Conservation (phyloP, 169 alveolate species). For the Cryptosporidium canis region DNA sequence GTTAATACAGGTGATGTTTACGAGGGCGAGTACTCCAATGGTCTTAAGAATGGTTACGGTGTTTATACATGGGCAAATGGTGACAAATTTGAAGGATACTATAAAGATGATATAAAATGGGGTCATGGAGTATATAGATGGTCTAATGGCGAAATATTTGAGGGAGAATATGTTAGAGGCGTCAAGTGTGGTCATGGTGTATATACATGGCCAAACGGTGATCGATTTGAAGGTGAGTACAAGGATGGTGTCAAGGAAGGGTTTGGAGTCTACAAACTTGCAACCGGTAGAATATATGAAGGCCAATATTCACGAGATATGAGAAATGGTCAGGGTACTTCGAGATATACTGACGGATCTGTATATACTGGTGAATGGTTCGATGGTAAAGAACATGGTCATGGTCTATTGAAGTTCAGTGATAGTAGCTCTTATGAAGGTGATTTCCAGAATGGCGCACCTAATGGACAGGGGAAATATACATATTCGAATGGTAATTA, state of each 20-base stretch:
- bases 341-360: slow-evolving; percentile 81
- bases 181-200: slow-evolving; percentile 80
- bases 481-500: slow-evolving; percentile 73
- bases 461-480: slow-evolving; percentile 74
- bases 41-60: slow-evolving; percentile 92
- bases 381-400: slow-evolving; percentile 74
- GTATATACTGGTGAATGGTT: slow-evolving; percentile 78
- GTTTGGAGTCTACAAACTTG: slow-evolving; percentile 73
- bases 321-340: slow-evolving; percentile 83
- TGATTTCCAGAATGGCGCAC: slow-evolving; percentile 74
- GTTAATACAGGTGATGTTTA: slow-evolving; percentile 87
- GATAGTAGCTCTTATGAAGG: slow-evolving; percentile 77
- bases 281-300: slow-evolving; percentile 77
- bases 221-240: slow-evolving; percentile 79
- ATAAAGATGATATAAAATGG: slow-evolving; percentile 91
- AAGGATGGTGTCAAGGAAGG: slow-evolving; percentile 77
- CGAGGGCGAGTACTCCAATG: slow-evolving; percentile 92
- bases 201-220: slow-evolving; percentile 77
- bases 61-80: slow-evolving; percentile 91
- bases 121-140: slow-evolving; percentile 93
- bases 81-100: slow-evolving; percentile 92
- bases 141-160: slow-evolving; percentile 76
- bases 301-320: slow-evolving; percentile 79
- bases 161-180: slow-evolving; percentile 78
- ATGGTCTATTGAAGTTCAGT: slow-evolving; percentile 75